phyloP scores from a whole-genome alignment of 495 filamentous ascomycete genomes.

The Xylaria curta region DNA sequence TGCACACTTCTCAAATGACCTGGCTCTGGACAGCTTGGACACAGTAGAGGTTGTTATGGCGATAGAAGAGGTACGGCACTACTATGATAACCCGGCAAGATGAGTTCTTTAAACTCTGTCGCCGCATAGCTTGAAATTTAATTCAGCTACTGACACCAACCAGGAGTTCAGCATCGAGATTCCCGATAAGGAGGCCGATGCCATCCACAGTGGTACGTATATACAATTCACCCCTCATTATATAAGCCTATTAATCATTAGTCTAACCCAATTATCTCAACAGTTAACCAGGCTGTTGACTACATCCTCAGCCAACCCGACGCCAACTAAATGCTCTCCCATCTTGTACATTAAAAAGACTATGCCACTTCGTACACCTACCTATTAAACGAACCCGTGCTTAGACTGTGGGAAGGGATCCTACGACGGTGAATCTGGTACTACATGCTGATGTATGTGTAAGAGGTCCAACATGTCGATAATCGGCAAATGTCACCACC shows the following conservation, averaged over 20 bases:
- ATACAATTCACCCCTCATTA: background rate
- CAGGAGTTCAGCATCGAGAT: conserved; percentile 99
- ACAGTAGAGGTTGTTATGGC: conserved; percentile 99
- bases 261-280: conserved; percentile 37
- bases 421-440: conserved; percentile 1
- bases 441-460: conserved; percentile 2
- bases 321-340: conserved; percentile 54
- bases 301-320: conserved; percentile 96
- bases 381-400: conserved; percentile 29
- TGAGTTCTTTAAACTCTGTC: background rate
- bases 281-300: conserved; percentile 93
- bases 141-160: conserved; percentile 40
- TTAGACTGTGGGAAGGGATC: conserved; percentile 19
- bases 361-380: conserved; percentile 39
- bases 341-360: conserved; percentile 39
- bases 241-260: background rate
- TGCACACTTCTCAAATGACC: conserved; percentile 94
- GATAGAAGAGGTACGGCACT: conserved; percentile 87
- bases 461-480: background rate
- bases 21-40: conserved; percentile 95
- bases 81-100: background rate
- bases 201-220: conserved; percentile 90
- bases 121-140: background rate
- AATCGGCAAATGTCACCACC: background rate
- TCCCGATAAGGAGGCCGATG: conserved; percentile 97